These are phyloP conservation scores for Platismatia glauca DNA, from an alignment of 495 filamentous ascomycete species.

Conservation along the genomic window DNA sequence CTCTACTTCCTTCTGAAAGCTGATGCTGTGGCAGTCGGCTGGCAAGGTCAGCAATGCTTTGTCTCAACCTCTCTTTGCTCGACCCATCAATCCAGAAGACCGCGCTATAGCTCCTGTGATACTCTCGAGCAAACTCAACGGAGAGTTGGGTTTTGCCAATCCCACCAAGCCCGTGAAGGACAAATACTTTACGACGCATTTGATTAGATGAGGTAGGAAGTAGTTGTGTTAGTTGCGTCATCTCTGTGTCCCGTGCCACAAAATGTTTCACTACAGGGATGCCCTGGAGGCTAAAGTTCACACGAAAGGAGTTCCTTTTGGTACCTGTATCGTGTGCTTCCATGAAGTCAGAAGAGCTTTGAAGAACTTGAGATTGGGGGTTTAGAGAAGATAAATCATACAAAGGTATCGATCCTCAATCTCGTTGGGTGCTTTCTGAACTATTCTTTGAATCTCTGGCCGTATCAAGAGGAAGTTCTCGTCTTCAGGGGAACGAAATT, in stretches of 20 bases:
- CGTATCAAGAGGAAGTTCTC: background rate
- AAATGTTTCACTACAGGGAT: background rate
- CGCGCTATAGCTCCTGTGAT: conserved; percentile 18
- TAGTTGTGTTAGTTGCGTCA: background rate
- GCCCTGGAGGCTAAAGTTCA: conserved; percentile 3
- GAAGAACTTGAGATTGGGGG: background rate
- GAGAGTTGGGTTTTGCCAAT: conserved; percentile 32
- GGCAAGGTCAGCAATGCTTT: conserved; percentile 21
- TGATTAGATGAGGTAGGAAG: background rate
- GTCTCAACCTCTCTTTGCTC: conserved; percentile 19
- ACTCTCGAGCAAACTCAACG: conserved; percentile 22
- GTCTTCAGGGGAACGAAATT: background rate
- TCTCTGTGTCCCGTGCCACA: conserved; percentile 3
- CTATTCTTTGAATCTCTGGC: background rate
- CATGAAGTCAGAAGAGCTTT: background rate
- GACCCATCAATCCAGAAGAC: conserved; percentile 24
- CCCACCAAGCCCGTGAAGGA: conserved; percentile 36
- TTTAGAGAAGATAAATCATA: background rate
- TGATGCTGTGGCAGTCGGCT: conserved; percentile 15
- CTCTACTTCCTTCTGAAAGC: conserved; percentile 12
- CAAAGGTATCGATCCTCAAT: background rate
- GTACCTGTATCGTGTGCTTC: background rate
- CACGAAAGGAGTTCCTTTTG: background rate
- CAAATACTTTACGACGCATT: conserved; percentile 7
- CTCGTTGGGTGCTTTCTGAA: background rate